These are phyloP conservation scores for Cryoendolithus antarcticus DNA, from an alignment of 2,329 filamentous ascomycete genomes.

Conservation along the genomic window DNA sequence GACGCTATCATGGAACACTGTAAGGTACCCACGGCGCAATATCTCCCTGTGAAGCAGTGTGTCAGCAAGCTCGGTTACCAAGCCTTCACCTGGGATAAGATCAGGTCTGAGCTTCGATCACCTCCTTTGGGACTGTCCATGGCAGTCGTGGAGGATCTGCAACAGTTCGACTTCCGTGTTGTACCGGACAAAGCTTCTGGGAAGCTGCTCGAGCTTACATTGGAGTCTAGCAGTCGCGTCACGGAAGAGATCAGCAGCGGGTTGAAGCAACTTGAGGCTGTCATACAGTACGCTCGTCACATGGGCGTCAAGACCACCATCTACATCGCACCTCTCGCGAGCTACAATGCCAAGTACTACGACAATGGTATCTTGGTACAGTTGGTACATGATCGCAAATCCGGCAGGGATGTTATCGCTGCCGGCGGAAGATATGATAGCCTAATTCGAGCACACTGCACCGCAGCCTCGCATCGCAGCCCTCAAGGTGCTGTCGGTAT, in stretches of 20 bases:
- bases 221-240: conserved; percentile 28
- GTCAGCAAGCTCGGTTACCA: conserved; percentile 79
- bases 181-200: conserved; percentile 62
- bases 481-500: conserved; percentile 63
- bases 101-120: conserved; percentile 70
- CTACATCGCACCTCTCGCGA: conserved; percentile 74
- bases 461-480: conserved; percentile 44
- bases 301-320: conserved; percentile 66
- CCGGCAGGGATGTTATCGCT: conserved; percentile 69
- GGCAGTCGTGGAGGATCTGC: conserved; percentile 80
- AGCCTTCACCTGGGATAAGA: conserved; percentile 69
- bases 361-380: conserved; percentile 77
- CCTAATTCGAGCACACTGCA: conserved; percentile 71
- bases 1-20: conserved; percentile 86
- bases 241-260: conserved; percentile 25
- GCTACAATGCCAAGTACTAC: conserved; percentile 86
- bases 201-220: conserved; percentile 44
- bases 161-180: conserved; percentile 79
- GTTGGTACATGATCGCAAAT: conserved; percentile 75
- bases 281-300: conserved; percentile 63
- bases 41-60: conserved; percentile 64
- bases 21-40: conserved; percentile 56
- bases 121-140: conserved; percentile 69
- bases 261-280: conserved; percentile 59
- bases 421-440: conserved; percentile 89